Evolutionary conservation across 2,329 filamentous ascomycete species (phyloP), one percentile per base, ranked within the genome.

Genomic region (Pseudogymnoascus pannorum): DNA sequence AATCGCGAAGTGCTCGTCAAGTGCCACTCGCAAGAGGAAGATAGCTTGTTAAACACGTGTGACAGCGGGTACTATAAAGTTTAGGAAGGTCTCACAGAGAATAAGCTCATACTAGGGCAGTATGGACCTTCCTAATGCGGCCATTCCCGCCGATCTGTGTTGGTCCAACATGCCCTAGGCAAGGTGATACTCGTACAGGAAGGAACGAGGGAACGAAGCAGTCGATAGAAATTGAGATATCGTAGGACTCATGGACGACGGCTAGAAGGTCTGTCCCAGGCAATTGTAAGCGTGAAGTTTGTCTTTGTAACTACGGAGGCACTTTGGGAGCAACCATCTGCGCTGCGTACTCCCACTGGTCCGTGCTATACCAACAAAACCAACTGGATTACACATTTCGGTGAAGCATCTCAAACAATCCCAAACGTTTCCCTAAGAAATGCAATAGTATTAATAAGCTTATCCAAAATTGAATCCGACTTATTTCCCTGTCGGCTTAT

Each of bases 111-210:
- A 9, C n/a, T 4, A 54, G 2, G n/a, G 26, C 26, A 2, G 24
- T 18, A 54, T 11, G 24, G 44, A 54, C 44, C 44, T 54, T 54
- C 44, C 44, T 54, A 54, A 54, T 54, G 44, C n/a, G 44, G 24
- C n/a, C 18, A 31, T n/a, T 18, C 24, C n/a, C 7, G 16, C n/a
- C n/a, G 18, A 31, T 29, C 4, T 26, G 3, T 5, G 14, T 29
- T 16, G 14, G 22, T 51, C 22, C 22, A 51, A 51, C 14, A 51
- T n/a, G n/a, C n/a, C 24, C 3, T 4, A 54, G n/a, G n/a, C 14
- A 54, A 16, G 24, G 8, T 51, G 44, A 18, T 31, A 18, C 44
- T 18, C n/a, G 24, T 12, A 31, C 24, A 29, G 14, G 6, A 14
- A 44, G 40, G 12, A 22, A 7, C 18, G 6, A 44, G 24, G 20